A percentile compares a stretch with the other conserved stretches of the same genome.
Evolutionary conservation across 176 grass and related monocot species (phyloP).

Genomic region (Hsuehochloa calcarea): DNA sequence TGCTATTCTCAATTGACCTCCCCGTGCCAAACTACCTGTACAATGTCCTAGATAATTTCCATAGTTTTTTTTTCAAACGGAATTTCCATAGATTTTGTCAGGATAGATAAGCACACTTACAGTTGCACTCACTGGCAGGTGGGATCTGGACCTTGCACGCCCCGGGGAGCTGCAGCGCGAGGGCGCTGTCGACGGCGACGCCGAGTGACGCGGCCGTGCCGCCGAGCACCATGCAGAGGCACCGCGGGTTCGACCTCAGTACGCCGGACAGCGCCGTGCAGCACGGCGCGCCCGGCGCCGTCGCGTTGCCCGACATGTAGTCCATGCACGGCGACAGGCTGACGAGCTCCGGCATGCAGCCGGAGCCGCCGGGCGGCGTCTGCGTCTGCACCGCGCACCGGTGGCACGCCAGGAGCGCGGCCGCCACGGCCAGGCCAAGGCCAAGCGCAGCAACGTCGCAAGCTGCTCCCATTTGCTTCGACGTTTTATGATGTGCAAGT

Average conservation of each 20-base stretch:
- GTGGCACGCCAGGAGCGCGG: background rate
- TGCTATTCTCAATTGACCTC: background rate
- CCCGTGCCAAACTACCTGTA: no score
- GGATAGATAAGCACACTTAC: constrained; percentile 13
- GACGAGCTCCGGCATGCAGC: constrained; percentile 51
- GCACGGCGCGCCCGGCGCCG: constrained; percentile 53
- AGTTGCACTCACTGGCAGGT: constrained; percentile 50
- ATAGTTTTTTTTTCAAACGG: no score
- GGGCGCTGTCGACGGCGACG: constrained; percentile 52
- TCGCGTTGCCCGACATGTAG: constrained; percentile 57
- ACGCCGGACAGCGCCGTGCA: constrained; percentile 58
- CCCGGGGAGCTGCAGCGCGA: constrained; percentile 51
- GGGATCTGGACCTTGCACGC: constrained; percentile 61
- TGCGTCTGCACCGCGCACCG: constrained; percentile 17
- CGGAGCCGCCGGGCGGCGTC: background rate
- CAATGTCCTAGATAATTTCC: no score
- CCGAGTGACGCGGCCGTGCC: constrained; percentile 62
- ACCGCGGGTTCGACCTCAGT: constrained; percentile 45
- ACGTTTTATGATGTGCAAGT: no score
- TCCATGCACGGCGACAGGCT: constrained; percentile 62
- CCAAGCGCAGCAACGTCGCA: background rate
- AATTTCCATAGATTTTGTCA: no score
- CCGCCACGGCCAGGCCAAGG: constrained; percentile 26
- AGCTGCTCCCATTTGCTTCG: background rate
- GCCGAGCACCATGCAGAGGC: constrained; percentile 66